A percentile compares a stretch with the other conserved stretches of the same genome.
phyloP scores from a whole-genome alignment of 2,329 filamentous ascomycete species.

The Myriosclerotinia scirpicola region DNA sequence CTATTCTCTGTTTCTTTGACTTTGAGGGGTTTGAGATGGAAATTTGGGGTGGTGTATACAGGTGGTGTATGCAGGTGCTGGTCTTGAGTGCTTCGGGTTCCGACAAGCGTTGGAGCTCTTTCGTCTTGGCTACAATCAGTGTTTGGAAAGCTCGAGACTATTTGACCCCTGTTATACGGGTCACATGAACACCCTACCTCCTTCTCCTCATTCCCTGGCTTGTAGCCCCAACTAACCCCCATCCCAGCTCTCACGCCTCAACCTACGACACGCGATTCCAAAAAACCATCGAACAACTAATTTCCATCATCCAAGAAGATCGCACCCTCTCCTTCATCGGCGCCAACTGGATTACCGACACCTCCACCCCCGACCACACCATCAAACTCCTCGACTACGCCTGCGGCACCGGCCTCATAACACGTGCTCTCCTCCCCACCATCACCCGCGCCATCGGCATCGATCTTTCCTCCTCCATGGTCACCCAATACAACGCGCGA shows the following conservation, averaged over 20 bases:
- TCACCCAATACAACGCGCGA: constrained; percentile 62
- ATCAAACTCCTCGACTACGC: constrained; percentile 67
- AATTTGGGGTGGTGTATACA: too few species aligned
- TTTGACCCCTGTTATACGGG: too few species aligned
- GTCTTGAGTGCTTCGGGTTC: background rate
- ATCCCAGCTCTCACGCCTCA: constrained; percentile 49
- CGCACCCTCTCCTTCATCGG: constrained; percentile 60
- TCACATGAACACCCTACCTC: background rate
- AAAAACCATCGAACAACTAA: constrained; percentile 54
- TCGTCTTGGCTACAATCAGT: background rate
- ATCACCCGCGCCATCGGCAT: constrained; percentile 65
- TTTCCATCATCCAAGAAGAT: constrained; percentile 51
- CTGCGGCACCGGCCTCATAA: constrained; percentile 64
- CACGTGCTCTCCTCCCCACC: constrained; percentile 54
- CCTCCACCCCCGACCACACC: background rate
- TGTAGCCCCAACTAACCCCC: background rate
- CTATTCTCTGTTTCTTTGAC: background rate
- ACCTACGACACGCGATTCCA: constrained; percentile 58
- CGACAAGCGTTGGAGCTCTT: background rate
- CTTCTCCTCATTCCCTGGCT: background rate
- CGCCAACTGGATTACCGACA: constrained; percentile 49
- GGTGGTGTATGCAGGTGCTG: background rate
- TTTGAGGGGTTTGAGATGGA: background rate
- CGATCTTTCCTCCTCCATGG: constrained; percentile 71
- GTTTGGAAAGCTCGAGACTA: too few species aligned